These are phyloP conservation scores for Chlamydomonas reinhardtii DNA, from an alignment of 163 green algal species.

Conservation along the genomic window DNA sequence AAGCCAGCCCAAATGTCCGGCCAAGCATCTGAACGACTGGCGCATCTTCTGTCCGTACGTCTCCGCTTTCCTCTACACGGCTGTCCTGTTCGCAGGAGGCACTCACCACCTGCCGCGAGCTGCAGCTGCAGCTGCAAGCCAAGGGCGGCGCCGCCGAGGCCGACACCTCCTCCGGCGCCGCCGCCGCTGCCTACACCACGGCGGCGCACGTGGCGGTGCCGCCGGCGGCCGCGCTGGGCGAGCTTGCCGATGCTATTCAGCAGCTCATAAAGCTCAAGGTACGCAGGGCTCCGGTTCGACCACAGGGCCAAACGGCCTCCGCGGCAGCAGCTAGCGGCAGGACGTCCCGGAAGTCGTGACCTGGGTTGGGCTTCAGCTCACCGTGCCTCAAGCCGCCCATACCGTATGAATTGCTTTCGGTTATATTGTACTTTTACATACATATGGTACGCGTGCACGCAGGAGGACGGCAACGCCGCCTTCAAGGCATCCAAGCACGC, in stretches of 20 bases:
- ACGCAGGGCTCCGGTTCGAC: background rate
- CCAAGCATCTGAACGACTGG: too few relatives aligned
- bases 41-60: too few relatives aligned
- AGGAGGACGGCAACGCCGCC: constrained; percentile 66
- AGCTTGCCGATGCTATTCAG: constrained; percentile 46
- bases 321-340: too few relatives aligned
- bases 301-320: too few relatives aligned
- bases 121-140: constrained; percentile 27
- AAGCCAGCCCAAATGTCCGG: too few relatives aligned
- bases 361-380: too few relatives aligned
- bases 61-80: too few relatives aligned
- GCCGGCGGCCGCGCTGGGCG: constrained; percentile 4
- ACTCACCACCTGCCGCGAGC: constrained; percentile 4
- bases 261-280: constrained; percentile 47
- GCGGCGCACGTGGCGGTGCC: constrained; percentile 34
- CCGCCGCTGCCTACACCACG: constrained; percentile 7
- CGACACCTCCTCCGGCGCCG: background rate
- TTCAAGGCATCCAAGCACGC: constrained; percentile 60
- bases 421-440: too few relatives aligned
- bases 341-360: too few relatives aligned
- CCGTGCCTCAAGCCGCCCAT: too few relatives aligned
- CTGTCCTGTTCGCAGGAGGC: constrained; percentile 21
- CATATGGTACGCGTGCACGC: too few relatives aligned
- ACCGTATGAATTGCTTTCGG: too few relatives aligned
- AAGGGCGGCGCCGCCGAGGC: background rate